Conservation (phyloP, 352 stramenopile species). For the Phytophthora constricta region DNA sequence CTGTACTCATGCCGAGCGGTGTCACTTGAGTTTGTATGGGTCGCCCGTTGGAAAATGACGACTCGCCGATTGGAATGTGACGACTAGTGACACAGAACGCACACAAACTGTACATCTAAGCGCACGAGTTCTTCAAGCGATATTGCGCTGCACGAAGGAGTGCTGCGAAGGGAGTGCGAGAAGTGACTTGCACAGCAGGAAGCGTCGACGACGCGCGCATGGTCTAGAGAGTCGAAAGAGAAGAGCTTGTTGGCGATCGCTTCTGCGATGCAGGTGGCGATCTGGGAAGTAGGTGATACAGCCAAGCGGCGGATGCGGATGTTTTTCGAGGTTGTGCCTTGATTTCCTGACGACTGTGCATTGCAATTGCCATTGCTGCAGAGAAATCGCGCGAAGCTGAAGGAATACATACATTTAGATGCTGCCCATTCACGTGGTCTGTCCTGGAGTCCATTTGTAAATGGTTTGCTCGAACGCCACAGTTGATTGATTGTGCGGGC, state of each 20-base stretch:
- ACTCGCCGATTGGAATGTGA: not conserved
- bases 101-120: slow-evolving; percentile 2
- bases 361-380: slow-evolving; percentile 1
- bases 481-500: not conserved
- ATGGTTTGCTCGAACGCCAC: slow-evolving; percentile 43
- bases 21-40: not conserved
- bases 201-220: too few relatives aligned
- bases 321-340: slow-evolving; percentile 23
- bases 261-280: slow-evolving; percentile 29
- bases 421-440: slow-evolving; percentile 41
- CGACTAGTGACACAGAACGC: not conserved
- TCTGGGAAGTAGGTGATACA: slow-evolving; percentile 43
- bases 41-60: not conserved
- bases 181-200: too few relatives aligned
- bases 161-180: slow-evolving; percentile 15
- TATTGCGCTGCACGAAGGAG: slow-evolving; percentile 39
- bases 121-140: slow-evolving; percentile 18
- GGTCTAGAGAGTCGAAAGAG: slow-evolving; percentile 31
- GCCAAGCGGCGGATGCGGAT: too few relatives aligned
- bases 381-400: slow-evolving; percentile 23
- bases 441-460: slow-evolving; percentile 39
- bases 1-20: not conserved
- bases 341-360: not conserved
- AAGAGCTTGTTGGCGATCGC: slow-evolving; percentile 41
- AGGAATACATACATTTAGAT: too few relatives aligned